Base-by-base conservation (phyloP, 2,329 filamentous ascomycete genomes). In the Ascosphaera apis region DNA sequence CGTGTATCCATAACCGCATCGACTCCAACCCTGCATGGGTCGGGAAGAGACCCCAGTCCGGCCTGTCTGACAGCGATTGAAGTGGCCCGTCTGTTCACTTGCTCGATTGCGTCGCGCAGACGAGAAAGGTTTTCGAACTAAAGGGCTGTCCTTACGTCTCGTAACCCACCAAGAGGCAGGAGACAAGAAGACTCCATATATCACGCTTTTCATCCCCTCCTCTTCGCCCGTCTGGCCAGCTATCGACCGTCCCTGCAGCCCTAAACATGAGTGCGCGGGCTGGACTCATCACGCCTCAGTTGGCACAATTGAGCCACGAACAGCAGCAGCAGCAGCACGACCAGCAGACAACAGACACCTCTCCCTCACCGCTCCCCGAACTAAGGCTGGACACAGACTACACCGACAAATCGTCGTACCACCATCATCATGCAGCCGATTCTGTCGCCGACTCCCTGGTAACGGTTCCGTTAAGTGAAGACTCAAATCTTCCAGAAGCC, bases 381-480 rank as follows among this genome's bases (percentile, higher is more conserved):
- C 27, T 30, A 30, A 30, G n/a, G 12, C 27, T 30, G 12, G 27
- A 30, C n/a, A 30, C 27, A 30, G 27, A 30, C 27, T 33, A 33
- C 31, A 33, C 31, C 31, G 31, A 33, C 31, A 33, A 33, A 17
- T 15, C 31, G 18, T 33, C 15, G 8, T 15, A 21, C 11, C 31
- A 17, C 15, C 31, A 33, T 33, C 31, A 33, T 21, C 31, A 18
- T 33, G 31, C 31, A 33, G 31, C 15, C 31, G 31, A 17, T 33
- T 33, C 31, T 16, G 15, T 18, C 31, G 18, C 31, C 13, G 31
- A 33, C n/a, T 33, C 31, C 18, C n/a, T 33, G 31, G 31, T 33
- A 17, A 33, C 31, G 18, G 31, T 33, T n/a, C 31, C 31, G 11
- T 33, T 33, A 15, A 33, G 15, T 21, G 31, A 33, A n/a, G 31